Base-by-base conservation (phyloP, 306 rosid species). In the Vicia faba region DNA sequence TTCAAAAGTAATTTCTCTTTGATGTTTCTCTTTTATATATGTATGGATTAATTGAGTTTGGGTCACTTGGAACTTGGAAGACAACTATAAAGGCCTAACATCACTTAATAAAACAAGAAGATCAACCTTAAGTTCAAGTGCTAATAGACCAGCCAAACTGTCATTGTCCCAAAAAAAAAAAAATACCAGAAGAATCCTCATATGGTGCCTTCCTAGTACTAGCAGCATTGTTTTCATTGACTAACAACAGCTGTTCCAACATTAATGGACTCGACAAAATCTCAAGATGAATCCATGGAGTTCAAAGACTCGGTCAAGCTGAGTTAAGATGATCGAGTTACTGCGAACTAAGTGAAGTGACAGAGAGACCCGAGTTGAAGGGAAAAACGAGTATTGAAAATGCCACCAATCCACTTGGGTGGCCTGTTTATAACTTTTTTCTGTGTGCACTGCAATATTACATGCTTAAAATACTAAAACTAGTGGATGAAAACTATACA, bases 211-310 rank as follows among this genome's bases (percentile, higher is more conserved):
- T 86, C 83, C 96, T 89, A 46, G 96, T 88, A 65, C 98, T 92
- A 65, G 89, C 96, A 53, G 98, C 98, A 68, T 93, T 93, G 72
- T 93, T 93, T 79, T 93, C 97, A 71, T 93, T 93, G 85, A 19
- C 96, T 92, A 54, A 92, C 98, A 71, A 92, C 96, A 58, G 96
- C 96, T 23, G 98, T 92, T 69, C 96, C 98, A 14, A 92, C 98
- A 31, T 65, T 81, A 40, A 73, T 53, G 5, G 2, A 29, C 39
- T 9, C 66, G 1, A 74, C 57, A 50, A 82, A 76, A 44, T 50
- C 59, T 66, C 75, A 73, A 69, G 78, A 40, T 4, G 82, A 75
- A 84, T 79, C 77, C 70, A 64, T 71, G 73, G 64, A 31, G 49
- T 67, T 61, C 15, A 69, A 49, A 5, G 11, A 63, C 15, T 0